Base-by-base conservation (phyloP, 441 rosid species). In the Daphne laureola region DNA sequence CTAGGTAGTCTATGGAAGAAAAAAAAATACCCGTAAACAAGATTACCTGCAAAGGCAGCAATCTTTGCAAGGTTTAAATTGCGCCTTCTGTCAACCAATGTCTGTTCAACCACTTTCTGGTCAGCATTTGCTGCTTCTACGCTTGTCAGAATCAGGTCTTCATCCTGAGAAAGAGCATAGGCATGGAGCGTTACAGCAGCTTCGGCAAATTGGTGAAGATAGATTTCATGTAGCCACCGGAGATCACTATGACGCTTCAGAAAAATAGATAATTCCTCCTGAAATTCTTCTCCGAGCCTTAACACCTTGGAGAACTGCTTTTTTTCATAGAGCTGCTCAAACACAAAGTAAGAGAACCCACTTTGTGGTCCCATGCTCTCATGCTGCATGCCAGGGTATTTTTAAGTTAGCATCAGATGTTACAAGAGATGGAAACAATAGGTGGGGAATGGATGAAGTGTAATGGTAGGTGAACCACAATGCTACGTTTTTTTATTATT, bases 251-350 rank as follows among this genome's bases (percentile, higher is more conserved):
- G 87, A 58, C 78, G 75, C 76, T 76, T 86, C 23, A 93, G 75
- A 67, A 83, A 93, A 59, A 83, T 68, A 23, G 81, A 65, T 45
- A 93, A 69, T 69, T 85, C 95, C 48, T 83, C 90, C 53, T 71
- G 96, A 62, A 93, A 93, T 56, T 93, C 99, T 73, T 93, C 99
- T 43, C 99, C 99, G 25, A 90, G 93, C 77, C 93, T 73, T 60
- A 90, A 68, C 67, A 93, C 83, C 81, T 78, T 79, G 21, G 99
- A 78, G 55, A 76, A 80, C 51, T 87, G 93, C 67, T 71, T 79
- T 70, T 64, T 82, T 54, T 66, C 67, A 53, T 77, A 77, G 45
- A 93, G 66, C 69, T 87, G 90, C 58, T 85, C 68, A 67, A 90
- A 90, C 57, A 87, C 99, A 66, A 76, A 93, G 71, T 82, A 82